phyloP scores from a whole-genome alignment of 768 basidiomycete species.

The Psilocybe cubensis region DNA sequence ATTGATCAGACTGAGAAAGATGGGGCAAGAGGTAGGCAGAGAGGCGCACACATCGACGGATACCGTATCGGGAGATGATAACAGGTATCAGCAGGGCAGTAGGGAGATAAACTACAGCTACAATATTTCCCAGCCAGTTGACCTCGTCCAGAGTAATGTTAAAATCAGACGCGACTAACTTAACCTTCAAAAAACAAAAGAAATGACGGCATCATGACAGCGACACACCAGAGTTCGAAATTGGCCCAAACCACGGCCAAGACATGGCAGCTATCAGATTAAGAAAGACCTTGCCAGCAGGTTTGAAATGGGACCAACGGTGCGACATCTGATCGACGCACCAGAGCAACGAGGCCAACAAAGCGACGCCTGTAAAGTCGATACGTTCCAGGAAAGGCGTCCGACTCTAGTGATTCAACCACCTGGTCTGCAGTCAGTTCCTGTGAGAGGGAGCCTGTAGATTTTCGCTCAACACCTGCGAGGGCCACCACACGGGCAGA shows the following conservation, averaged over 20 bases:
- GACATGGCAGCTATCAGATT: conserved; percentile 67
- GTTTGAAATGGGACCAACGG: not conserved
- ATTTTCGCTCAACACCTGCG: not conserved
- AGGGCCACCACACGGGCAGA: not conserved
- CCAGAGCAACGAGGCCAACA: conserved; percentile 64
- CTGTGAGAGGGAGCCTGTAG: conserved; percentile 1
- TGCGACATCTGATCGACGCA: conserved; percentile 29
- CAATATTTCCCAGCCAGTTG: conserved; percentile 81
- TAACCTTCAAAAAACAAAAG: not conserved
- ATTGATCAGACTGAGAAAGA: not conserved
- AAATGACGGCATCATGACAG: not conserved
- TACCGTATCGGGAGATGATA: conserved; percentile 59
- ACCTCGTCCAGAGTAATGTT: conserved; percentile 70
- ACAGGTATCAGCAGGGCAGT: conserved; percentile 61
- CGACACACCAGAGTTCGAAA: conserved; percentile 63
- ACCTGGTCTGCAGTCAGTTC: conserved; percentile 1
- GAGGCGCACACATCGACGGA: conserved; percentile 60
- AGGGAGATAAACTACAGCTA: conserved; percentile 65
- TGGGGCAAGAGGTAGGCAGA: not conserved
- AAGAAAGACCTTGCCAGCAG: conserved; percentile 53
- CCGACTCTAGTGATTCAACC: not conserved
- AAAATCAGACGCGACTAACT: conserved; percentile 66
- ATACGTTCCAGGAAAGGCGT: conserved; percentile 36
- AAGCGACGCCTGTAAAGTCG: conserved; percentile 75
- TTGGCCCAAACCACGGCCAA: conserved; percentile 87